Conservation (phyloP, 1,139 yeast species). For the Scheffersomyces titani region DNA sequence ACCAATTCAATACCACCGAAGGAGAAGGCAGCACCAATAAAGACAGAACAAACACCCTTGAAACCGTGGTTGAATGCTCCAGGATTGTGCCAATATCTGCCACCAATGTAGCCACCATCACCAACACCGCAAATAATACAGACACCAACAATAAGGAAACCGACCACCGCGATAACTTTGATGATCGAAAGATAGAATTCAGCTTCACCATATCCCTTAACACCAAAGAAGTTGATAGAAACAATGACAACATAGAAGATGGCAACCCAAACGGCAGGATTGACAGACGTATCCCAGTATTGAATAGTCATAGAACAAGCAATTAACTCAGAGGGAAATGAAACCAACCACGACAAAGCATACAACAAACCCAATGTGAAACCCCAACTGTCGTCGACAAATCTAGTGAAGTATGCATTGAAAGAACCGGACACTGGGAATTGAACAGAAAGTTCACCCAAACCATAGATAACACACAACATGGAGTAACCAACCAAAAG, state of each 20-base stretch:
- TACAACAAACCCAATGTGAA: constrained; percentile 37
- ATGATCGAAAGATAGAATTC: constrained; percentile 44
- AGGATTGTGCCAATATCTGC: constrained; percentile 24
- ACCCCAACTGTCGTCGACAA: constrained; percentile 33
- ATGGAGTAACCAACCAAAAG: constrained; percentile 25
- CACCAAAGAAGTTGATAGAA: constrained; percentile 45
- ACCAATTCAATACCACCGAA: constrained; percentile 26
- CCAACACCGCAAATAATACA: constrained; percentile 31
- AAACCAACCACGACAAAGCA: constrained; percentile 32
- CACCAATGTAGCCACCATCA: constrained; percentile 23
- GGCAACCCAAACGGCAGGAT: constrained; percentile 45
- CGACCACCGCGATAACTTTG: constrained; percentile 25
- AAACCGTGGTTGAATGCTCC: constrained; percentile 24
- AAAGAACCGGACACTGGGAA: constrained; percentile 33
- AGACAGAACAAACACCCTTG: constrained; percentile 23
- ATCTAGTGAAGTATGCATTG: constrained; percentile 29
- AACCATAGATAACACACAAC: constrained; percentile 27
- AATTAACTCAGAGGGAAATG: constrained; percentile 34
- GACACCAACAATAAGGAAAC: constrained; percentile 24
- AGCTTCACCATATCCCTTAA: constrained; percentile 52
- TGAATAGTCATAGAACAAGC: constrained; percentile 33
- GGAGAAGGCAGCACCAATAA: constrained; percentile 23
- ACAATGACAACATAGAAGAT: constrained; percentile 44
- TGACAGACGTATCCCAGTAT: constrained; percentile 25
- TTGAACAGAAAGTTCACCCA: constrained; percentile 31